Base-by-base conservation (phyloP, 805 yeast species). In the Lachancea thermotolerans region DNA sequence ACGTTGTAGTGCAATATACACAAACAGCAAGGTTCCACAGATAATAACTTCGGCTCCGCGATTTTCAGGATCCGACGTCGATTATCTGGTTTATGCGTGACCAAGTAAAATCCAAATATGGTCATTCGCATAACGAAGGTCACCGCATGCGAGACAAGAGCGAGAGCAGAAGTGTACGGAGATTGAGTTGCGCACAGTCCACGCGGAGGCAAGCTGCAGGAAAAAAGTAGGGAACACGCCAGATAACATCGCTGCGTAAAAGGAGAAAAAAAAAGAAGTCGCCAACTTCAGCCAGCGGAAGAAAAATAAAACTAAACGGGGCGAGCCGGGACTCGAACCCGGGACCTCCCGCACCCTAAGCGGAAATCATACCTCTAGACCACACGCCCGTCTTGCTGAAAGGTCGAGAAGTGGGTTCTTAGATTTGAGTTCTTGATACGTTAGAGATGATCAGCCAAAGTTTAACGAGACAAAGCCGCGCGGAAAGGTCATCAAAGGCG, bases 261-360 rank as follows among this genome's bases (percentile, higher is more conserved):
- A 21, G 7, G 25, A 7, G 25, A 7, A 21, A 21, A 21, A 21
- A 21, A 4, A 7, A 4, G 25, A 4, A 7, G n/a, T n/a, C 25
- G 25, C 25, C 25, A 21, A 21, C 7, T 21, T 21, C 6, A 4
- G 25, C 25, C 4, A 21, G 25, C 7, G 25, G 17, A 29, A 17
- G 32, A 34, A 39, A 42, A 42, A 45, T 31, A 15, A 10, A 9
- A 34, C 2, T 9, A 36, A 25, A 33, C 36, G 47, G 52, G 52
- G 52, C 50, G 50, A 48, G 53, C 53, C 53, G 53, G 53, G 53
- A 49, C 46, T 51, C 55, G 55, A 51, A 51, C 55, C 53, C 53
- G 53, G 55, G 55, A 49, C 55, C 53, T 51, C 52, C 53, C 52
- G 55, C 53, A 49, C 52, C 53, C 51, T 51, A 51, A 51, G 53